Percentiles rank a stretch among this genome's conserved stretches.
phyloP scores from a whole-genome alignment of 257 asterid genomes.

The Galeopsis tetrahit region DNA sequence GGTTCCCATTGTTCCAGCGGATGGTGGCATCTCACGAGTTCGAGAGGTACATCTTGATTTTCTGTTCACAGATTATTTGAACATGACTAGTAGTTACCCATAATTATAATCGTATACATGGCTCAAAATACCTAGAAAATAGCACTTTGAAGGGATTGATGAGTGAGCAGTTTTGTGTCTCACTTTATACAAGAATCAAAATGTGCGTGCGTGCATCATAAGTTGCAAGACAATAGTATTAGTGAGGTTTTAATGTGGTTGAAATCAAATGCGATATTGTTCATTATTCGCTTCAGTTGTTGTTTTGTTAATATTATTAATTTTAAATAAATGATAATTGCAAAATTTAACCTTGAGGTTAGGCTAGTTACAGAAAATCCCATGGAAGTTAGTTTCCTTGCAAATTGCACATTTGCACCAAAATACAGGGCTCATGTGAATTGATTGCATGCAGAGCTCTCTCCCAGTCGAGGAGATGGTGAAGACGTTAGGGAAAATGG shows the following conservation, averaged over 20 bases:
- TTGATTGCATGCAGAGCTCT: slow-evolving; percentile 51
- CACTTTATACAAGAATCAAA: neutral
- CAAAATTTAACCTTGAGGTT: neutral
- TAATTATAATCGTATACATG: neutral
- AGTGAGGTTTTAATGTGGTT: neutral
- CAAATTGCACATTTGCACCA: neutral
- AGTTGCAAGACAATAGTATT: neutral
- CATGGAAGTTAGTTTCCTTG: neutral
- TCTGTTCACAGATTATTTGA: neutral
- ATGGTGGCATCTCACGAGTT: slow-evolving; percentile 55
- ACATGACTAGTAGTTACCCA: neutral
- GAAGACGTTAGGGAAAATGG: slow-evolving; percentile 72
- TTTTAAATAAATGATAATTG: no score
- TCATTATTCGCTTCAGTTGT: neutral
- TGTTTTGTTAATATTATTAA: no score
- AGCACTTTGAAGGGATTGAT: neutral
- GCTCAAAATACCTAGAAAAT: no score
- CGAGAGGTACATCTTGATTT: slow-evolving; percentile 58
- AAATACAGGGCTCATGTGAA: neutral
- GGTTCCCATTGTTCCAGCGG: slow-evolving; percentile 62
- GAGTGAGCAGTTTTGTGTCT: neutral
- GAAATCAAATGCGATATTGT: neutral
- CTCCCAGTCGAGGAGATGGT: slow-evolving; percentile 78
- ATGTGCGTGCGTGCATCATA: neutral
- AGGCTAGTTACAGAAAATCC: neutral